Evolutionary conservation across 495 filamentous ascomycete genomes (phyloP).

Genomic region (Tuber brumale): DNA sequence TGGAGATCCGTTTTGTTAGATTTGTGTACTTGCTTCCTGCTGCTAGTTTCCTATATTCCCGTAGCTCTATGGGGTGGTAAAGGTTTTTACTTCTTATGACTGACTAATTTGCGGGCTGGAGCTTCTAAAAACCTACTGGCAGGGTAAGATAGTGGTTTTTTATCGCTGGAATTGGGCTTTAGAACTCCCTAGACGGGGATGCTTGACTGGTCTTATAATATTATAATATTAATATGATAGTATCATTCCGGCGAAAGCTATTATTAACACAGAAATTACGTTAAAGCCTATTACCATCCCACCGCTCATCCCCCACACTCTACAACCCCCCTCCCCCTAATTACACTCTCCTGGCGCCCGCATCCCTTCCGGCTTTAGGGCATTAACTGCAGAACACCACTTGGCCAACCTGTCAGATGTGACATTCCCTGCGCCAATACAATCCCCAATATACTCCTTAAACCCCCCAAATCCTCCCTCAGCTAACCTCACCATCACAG

Average conservation of each 20-base stretch:
- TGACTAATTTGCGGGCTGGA: background rate
- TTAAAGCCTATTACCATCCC: background rate
- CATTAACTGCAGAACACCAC: slow-evolving; percentile 46
- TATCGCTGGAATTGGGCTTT: background rate
- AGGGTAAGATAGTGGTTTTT: background rate
- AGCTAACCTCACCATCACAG: slow-evolving; percentile 48
- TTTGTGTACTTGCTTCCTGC: background rate
- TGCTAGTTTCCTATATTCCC: background rate
- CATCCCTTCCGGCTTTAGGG: slow-evolving; percentile 19
- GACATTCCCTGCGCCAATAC: slow-evolving; percentile 52
- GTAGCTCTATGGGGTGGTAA: background rate
- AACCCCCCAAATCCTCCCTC: slow-evolving; percentile 53
- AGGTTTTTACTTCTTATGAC: too few species aligned
- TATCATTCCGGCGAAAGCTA: background rate
- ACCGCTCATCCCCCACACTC: background rate
- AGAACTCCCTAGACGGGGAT: background rate
- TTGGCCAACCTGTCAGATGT: slow-evolving; percentile 50
- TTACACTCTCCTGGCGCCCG: background rate
- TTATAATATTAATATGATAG: background rate
- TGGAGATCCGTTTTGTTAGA: background rate
- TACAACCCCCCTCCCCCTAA: background rate
- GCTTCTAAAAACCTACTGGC: background rate
- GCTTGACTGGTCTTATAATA: background rate
- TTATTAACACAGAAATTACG: background rate
- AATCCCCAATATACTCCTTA: slow-evolving; percentile 55